phyloP scores from a whole-genome alignment of 2,329 filamentous ascomycete genomes.

The Ophiostoma perfectum region DNA sequence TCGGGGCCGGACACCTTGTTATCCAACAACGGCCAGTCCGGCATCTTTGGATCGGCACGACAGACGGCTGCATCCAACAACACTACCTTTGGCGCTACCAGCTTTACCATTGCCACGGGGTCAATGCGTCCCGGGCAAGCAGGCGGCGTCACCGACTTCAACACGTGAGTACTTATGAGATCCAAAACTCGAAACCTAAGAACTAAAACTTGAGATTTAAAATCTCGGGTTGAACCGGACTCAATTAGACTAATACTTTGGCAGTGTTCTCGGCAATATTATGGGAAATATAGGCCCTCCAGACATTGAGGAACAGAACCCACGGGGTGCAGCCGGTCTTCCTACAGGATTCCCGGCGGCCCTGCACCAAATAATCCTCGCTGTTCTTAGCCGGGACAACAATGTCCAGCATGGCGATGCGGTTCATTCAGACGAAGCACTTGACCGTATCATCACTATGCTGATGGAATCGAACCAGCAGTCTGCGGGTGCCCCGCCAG shows the following conservation, averaged over 20 bases:
- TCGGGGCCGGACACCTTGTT: conserved; percentile 18
- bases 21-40: neutral
- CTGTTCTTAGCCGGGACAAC: conserved; percentile 26
- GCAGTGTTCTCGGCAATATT: conserved; percentile 45
- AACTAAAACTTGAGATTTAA: no score
- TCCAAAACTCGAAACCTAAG: no score
- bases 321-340: conserved; percentile 30
- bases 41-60: neutral
- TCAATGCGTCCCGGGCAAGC: conserved; percentile 29
- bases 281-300: conserved; percentile 35
- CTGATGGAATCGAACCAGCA: conserved; percentile 78
- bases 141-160: conserved; percentile 35
- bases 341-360: conserved; percentile 28
- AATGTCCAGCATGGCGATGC: conserved; percentile 61
- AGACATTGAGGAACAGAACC: conserved; percentile 27
- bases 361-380: conserved; percentile 39
- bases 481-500: conserved; percentile 76
- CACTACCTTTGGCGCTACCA: conserved; percentile 37
- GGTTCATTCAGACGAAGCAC: conserved; percentile 83
- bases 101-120: conserved; percentile 45
- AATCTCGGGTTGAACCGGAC: no score
- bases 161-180: conserved; percentile 39
- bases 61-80: conserved; percentile 4
- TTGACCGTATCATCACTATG: conserved; percentile 81
- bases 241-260: neutral